Base-by-base conservation (phyloP, 179 eudicot genomes). In the Patellifolia procumbens region DNA sequence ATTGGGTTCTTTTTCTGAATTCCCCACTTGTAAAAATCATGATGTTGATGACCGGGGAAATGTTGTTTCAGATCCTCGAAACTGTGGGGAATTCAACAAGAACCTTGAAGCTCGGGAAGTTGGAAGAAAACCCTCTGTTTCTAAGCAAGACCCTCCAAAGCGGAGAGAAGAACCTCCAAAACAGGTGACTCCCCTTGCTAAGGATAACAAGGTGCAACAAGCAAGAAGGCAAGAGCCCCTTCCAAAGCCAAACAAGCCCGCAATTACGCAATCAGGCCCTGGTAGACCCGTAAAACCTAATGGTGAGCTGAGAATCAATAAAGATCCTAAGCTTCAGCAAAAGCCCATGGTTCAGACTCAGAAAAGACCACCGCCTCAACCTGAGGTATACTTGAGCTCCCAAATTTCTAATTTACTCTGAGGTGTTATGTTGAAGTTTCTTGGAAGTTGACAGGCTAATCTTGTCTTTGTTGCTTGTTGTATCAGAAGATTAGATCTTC, bases 41-140 rank as follows among this genome's bases (percentile, higher is more conserved):
- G 76, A 63, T 75, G 76, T 53, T 69, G 42, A 49, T 81, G 75
- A 59, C 60, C 72, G 81, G 77, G 83, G 85, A 37, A 70, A 64
- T 84, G 56, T 82, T 85, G 80, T 90, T 94, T 83, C 86, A 91
- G 97, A 91, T 90, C 87, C 87, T 83, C 88, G 83, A 78, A 88
- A 87, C 80, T 71, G 79, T 79, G 85, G 88, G 84, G 91, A 85
- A 85, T 83, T 83, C 75, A 82, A 86, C 80, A 85, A 85, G 85
- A 89, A 92, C 86, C 89, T 74, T 55, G 81, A 75, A 29, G 81
- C 60, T 55, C 89, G 81, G 55, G 82, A 75, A 35, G 80, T 58
- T 63, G 84, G 79, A 72, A 83, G 90, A 68, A 90, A 83, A 70
- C 89, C 92, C 20, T 53, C 84, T 15, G n/a, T 55, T 28, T 85